Base-by-base conservation (phyloP, 1,139 yeast genomes). In the Hyphopichia burtonii region DNA sequence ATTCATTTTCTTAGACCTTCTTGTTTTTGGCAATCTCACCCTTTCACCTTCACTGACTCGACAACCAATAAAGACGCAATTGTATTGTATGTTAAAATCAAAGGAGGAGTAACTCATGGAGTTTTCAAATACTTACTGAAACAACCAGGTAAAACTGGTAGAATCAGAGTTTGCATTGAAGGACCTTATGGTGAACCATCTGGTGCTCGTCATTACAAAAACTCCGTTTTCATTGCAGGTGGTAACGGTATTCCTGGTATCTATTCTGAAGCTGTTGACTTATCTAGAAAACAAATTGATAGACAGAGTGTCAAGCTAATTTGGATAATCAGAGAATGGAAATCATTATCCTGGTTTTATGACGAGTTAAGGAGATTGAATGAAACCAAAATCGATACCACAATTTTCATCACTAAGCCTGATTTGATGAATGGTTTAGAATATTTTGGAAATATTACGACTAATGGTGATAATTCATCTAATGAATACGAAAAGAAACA, bases 311-410 rank as follows among this genome's bases (percentile, higher is more conserved):
- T 41, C 31, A 54, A 54, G 41, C 49, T 56, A 31, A 42, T 54
- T 20, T 80, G 86, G 86, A 64, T 74, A 15, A 61, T 76, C 9
- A 65, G 75, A 41, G 74, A 72, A 45, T 57, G 60, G 41, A 61
- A 60, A 28, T 58, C 74, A 2, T 52, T 78, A 33, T 51, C 57
- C 3, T 76, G 81, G 80, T 77, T 78, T 54, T 57, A 54, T 40
- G 65, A 68, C 17, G 82, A 80, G 50, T 57, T 80, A 32, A 47
- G 53, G 25, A 53, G 52, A 11, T 53, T 77, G 5, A 48, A 54
- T 28, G 42, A 49, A 14, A 51, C 66, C 1, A 51, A 51, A 14
- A 59, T 68, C 36, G 65, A 58, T 19, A 49, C 58, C n/a, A 54
- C 55, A 2, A 42, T 58, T 27, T 55, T 44, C 35, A 46, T 56